phyloP scores from a whole-genome alignment of 139 green algal species.

The Micractinium sp. region DNA sequence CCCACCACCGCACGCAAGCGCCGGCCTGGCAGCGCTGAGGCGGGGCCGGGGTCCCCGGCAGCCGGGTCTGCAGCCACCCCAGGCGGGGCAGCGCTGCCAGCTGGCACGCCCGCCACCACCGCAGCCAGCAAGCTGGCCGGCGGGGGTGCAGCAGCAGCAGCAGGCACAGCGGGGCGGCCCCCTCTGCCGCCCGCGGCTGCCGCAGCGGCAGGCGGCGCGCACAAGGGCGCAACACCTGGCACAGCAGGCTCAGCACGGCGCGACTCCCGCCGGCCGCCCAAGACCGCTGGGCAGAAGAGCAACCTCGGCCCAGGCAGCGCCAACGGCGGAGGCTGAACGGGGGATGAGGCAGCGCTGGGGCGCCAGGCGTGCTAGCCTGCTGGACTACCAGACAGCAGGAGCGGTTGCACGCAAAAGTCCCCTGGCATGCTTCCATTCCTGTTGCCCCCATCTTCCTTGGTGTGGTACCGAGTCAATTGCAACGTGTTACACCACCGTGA shows the following conservation, averaged over 20 bases:
- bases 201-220: neutral
- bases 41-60: neutral
- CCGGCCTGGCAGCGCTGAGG: neutral
- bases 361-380: too few relatives aligned
- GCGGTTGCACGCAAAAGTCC: too few relatives aligned
- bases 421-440: too few relatives aligned
- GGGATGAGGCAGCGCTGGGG: too few relatives aligned
- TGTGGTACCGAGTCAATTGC: too few relatives aligned
- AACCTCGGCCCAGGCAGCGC: neutral
- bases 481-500: too few relatives aligned
- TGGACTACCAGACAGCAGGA: too few relatives aligned
- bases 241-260: conserved; percentile 5
- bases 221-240: neutral
- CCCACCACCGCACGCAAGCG: neutral
- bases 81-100: neutral
- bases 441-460: too few relatives aligned
- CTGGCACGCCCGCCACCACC: neutral
- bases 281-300: conserved; percentile 1
- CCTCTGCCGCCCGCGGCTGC: neutral
- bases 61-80: neutral
- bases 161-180: neutral
- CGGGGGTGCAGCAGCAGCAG: neutral
- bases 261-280: conserved; percentile 14
- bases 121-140: neutral
- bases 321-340: neutral